A percentile compares a stretch with the other conserved stretches of the same genome.
phyloP scores from a whole-genome alignment of 208 protist species.

The Acanthamoeba healyi region DNA sequence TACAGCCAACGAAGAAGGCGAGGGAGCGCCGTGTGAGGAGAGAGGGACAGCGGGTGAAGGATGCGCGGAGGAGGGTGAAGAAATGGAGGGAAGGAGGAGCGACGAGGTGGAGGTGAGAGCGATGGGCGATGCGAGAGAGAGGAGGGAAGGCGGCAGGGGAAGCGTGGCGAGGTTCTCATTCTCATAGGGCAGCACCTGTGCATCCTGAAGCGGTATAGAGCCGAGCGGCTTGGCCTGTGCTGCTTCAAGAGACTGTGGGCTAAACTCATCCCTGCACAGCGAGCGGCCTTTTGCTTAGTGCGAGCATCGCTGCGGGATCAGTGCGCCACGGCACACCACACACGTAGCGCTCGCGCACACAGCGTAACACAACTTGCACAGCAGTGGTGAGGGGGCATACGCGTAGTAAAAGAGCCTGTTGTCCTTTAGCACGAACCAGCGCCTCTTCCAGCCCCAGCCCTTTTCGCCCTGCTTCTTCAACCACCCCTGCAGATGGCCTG shows the following conservation, averaged over 20 bases:
- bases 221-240: conserved; percentile 14
- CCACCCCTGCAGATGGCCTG: conserved; percentile 50
- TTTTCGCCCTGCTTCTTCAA: conserved; percentile 64
- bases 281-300: no score
- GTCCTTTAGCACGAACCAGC: conserved; percentile 72
- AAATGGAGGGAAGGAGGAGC: background rate
- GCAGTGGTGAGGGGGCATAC: background rate
- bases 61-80: background rate
- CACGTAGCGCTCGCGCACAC: no score
- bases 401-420: conserved; percentile 69
- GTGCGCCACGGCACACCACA: no score
- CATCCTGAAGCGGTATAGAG: conserved; percentile 25
- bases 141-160: conserved; percentile 7
- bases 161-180: conserved; percentile 3
- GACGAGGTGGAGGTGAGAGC: background rate
- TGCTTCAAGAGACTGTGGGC: background rate
- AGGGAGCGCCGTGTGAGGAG: no score
- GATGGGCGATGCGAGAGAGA: background rate
- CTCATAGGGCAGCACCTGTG: conserved; percentile 48
- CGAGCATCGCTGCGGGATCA: no score
- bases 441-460: conserved; percentile 63
- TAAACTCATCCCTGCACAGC: conserved; percentile 12
- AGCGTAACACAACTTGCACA: no score
- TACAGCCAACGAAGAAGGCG: background rate
- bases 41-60: background rate